Evolutionary conservation across 352 stramenopile genomes (phyloP), one percentile per base, ranked within the genome.

Genomic region (Phytopythium litorale): DNA sequence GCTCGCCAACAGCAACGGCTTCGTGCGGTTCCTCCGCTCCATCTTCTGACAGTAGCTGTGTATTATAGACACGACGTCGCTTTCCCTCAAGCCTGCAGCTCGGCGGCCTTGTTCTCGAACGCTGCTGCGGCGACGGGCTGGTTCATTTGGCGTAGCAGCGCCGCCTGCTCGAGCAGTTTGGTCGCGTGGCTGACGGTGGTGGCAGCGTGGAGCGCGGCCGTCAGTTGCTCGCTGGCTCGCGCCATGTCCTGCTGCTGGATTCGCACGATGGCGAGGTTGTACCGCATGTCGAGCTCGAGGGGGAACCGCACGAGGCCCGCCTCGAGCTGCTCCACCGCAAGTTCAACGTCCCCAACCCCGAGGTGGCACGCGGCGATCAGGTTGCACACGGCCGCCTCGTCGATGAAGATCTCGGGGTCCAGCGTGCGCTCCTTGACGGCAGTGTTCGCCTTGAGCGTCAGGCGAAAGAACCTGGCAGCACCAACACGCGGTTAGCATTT

Each of bases 261-360:
- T 18, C 76, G 64, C 19, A 80, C 74, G 32, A 81, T 18, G 33
- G 68, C 79, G 1, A 67, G 61, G 58, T 91, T 91, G 21, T 84
- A 73, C 48, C 81, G 63, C 19, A 91, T 56, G 18, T 82, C 64
- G 0, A 71, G 59, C 16, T 85, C 70, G 6, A 70, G 52, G 0
- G 80, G 67, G 37, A 79, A 76, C 2, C 72, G 30, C 9, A 65
- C 50, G 1, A 88, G 70, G 11, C 73, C 79, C 13, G 58, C 62
- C 18, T 72, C 59, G 11, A 87, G 56, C 18, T 79, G 49, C 7
- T 68, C 33, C 13, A 79, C 55, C 28, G 80, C 77, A 1, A 68
- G 50, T 1, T 80, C 68, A 8, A 62, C 19, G 0, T 78, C 59
- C 0, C 75, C 73, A 13, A 64, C 54, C 9, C 62, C 50, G 6